These are phyloP conservation scores for Novymonas esmeraldas DNA, from an alignment of 208 protist genomes.

Conservation along the genomic window DNA sequence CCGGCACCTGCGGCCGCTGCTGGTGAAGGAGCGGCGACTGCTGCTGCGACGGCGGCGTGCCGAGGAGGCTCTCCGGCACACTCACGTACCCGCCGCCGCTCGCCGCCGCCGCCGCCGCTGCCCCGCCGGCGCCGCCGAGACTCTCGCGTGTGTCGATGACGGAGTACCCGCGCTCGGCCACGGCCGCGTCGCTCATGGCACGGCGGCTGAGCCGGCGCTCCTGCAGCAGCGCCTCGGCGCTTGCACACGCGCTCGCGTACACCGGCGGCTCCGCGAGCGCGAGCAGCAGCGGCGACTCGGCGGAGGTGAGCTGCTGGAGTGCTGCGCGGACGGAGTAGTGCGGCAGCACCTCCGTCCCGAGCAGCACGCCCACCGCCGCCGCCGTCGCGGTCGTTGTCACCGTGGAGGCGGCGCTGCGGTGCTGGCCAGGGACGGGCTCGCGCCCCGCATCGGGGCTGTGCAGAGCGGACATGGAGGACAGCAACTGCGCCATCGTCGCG, in stretches of 20 bases:
- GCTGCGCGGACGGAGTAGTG: constrained; percentile 17
- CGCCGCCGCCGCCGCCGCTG: not conserved
- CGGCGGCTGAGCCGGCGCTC: constrained; percentile 17
- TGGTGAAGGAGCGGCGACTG: constrained; percentile 1
- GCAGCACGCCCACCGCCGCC: constrained; percentile 7
- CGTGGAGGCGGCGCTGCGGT: constrained; percentile 16
- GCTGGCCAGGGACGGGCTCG: not conserved
- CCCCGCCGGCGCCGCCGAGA: not conserved
- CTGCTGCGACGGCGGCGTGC: constrained; percentile 16
- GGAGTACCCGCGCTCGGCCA: constrained; percentile 11
- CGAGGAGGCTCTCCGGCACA: constrained; percentile 8
- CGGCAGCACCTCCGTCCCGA: constrained; percentile 13
- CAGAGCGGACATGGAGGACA: not conserved
- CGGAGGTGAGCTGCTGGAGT: constrained; percentile 13
- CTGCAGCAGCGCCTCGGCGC: constrained; percentile 21
- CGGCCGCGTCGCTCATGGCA: not conserved
- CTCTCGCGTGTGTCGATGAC: not conserved
- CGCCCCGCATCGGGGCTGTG: not conserved
- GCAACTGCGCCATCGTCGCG: constrained; percentile 29
- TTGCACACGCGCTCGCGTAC: constrained; percentile 23
- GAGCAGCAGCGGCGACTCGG: constrained; percentile 27
- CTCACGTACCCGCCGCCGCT: constrained; percentile 2
- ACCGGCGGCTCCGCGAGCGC: constrained; percentile 32
- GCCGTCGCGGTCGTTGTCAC: constrained; percentile 12
- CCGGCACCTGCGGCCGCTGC: constrained; percentile 33